Base-by-base conservation (phyloP, 2,329 filamentous ascomycete species). In the Lasiodiplodia sp. region DNA sequence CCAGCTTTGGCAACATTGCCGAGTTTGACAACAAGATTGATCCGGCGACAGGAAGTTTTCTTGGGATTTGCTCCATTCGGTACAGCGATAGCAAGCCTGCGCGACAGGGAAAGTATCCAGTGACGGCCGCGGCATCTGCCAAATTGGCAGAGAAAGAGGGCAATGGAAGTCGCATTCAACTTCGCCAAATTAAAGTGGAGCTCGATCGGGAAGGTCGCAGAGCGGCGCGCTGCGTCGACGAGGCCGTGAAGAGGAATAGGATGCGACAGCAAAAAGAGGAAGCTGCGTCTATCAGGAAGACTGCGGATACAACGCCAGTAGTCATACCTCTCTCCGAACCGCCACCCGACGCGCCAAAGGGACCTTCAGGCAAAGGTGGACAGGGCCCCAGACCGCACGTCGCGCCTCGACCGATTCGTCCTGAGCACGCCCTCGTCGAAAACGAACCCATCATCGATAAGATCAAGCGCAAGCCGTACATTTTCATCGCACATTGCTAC, bases 11-110 rank as follows among this genome's bases (percentile, higher is more conserved):
- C 66, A 93, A 97, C 69, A 94, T 99, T 71, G 91, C 91, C 55
- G 92, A 94, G 76, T 91, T 96, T 74, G 94, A 93, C 76, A 97
- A 97, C 77, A 95, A 96, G 78, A 95, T 96, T 75, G 94, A 99
- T 79, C 96, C 96, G 10, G 91, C 94, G 69, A 98, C 94, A 14
- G 96, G 96, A 21, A 96, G 93, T 76, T 97, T 96, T 77, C 86
- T 99, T 14, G 96, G 96, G 14, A 94, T 99, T 77, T 97, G 93
- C 72, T 93, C 93, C 18, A 93, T 99, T 76, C 90, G 91, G 69
- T 99, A 96, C 79, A 90, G 91, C 75, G 95, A 98, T 77, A 88
- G 82, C 79, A 81, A 66, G 78, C 82, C 83, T 18, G 85, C 80
- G 73, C 84, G 82, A 75, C 88, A 81, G 25, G 40, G 49, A 1